A percentile compares a stretch with the other conserved stretches of the same genome.
phyloP scores from a whole-genome alignment of 1,284 basidiomycete species.

The Fomitopsis betulina region DNA sequence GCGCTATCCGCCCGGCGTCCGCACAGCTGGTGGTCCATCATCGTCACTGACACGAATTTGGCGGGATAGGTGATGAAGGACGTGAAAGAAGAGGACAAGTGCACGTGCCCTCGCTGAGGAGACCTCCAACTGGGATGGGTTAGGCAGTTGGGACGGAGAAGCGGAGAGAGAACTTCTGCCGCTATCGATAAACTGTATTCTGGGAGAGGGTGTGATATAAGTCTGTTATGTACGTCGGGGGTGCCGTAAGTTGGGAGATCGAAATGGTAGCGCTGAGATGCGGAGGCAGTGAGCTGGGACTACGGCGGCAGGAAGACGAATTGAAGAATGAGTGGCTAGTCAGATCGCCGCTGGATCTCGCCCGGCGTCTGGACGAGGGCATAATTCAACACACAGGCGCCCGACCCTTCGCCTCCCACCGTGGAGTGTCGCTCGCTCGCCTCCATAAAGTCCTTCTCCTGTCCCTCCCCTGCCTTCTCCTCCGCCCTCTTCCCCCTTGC shows the following conservation, averaged over 20 bases:
- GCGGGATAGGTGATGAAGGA: conserved; percentile 54
- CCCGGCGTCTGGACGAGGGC: neutral
- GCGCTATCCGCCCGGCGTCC: neutral
- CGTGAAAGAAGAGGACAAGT: conserved; percentile 67
- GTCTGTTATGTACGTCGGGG: neutral
- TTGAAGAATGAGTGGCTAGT: neutral
- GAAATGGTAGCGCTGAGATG: neutral
- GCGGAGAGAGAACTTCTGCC: neutral
- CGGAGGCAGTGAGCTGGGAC: neutral
- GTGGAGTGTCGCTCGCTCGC: conserved; percentile 8
- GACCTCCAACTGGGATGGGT: neutral
- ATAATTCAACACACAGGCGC: conserved; percentile 3
- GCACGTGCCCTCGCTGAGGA: conserved; percentile 45
- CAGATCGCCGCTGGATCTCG: conserved; percentile 1
- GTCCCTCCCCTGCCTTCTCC: conserved; percentile 6
- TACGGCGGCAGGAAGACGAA: neutral
- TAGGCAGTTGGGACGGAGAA: conserved; percentile 3
- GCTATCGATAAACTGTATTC: conserved; percentile 9
- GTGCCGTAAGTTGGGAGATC: neutral
- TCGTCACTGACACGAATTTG: conserved; percentile 1
- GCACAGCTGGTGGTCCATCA: conserved; percentile 1
- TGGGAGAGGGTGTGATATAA: neutral
- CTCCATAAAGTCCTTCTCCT: conserved; percentile 2
- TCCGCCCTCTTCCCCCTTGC: conserved; percentile 9
- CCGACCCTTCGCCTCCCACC: conserved; percentile 4